These are phyloP conservation scores for Penicillium cinerascens DNA, from an alignment of 495 filamentous ascomycete genomes.

Conservation along the genomic window DNA sequence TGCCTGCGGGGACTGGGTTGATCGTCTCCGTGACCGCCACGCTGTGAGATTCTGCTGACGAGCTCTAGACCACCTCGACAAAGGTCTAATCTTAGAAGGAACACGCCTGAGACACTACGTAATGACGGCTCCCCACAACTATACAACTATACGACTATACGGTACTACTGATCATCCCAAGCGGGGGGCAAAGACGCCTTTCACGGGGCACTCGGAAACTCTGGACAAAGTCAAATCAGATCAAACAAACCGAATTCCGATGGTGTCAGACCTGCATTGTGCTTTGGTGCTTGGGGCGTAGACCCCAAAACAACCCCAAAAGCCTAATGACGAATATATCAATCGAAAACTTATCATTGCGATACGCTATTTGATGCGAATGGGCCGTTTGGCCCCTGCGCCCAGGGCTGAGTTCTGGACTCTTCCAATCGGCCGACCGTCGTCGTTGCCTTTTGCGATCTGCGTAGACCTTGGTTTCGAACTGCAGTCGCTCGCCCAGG, in stretches of 20 bases:
- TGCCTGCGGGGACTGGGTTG: conserved; percentile 1
- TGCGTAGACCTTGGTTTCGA: background rate
- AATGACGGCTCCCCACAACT: background rate
- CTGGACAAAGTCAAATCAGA: conserved; percentile 2
- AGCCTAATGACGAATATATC: background rate
- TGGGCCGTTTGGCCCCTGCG: background rate
- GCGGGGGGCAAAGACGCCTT: background rate
- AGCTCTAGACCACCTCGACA: conserved; percentile 4
- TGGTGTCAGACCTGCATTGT: background rate
- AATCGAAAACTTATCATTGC: background rate
- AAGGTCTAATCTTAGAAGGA: conserved; percentile 3
- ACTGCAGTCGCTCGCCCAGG: background rate
- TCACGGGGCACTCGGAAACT: conserved; percentile 3
- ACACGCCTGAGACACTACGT: conserved; percentile 11
- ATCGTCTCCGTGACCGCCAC: conserved; percentile 7
- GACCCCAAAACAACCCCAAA: background rate
- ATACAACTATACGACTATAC: background rate
- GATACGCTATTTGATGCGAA: background rate
- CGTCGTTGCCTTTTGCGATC: conserved; percentile 1
- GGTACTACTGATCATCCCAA: background rate
- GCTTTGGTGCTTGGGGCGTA: background rate
- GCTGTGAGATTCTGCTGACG: background rate
- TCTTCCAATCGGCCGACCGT: background rate
- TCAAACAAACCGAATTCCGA: background rate
- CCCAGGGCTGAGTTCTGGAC: background rate